Evolutionary conservation across 257 asterid genomes (phyloP), one percentile per base, ranked within the genome.

Genomic region (Fraxinus anomala): DNA sequence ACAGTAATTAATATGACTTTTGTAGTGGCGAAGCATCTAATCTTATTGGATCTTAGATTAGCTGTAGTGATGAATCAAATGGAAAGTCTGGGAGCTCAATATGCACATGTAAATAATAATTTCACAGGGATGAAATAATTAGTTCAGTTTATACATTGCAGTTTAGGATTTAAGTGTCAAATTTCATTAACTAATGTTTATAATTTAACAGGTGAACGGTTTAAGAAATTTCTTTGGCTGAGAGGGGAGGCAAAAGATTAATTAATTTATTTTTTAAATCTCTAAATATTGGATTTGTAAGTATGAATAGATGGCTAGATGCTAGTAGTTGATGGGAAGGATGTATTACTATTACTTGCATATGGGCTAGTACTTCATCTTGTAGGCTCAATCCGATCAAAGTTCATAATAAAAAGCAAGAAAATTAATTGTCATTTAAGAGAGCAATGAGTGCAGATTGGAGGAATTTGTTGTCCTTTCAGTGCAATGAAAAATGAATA

Each of bases 381-480:
- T 47, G 5, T 47, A 47, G 56, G 56, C 7, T 47, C 56, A 47
- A 47, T 47, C 56, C 23, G 13, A 76, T 3, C 70, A 11, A 54
- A 24, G 63, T 36, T 36, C 36, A 77, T 70, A 44, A 68, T 42
- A 28, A 16, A 23, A 59, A 33, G 34, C 34, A 63, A 70, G 4
- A 56, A 76, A 42, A 70, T 24, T 63, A 42, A 34, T 75, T 30
- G 49, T 39, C 34, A 28, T 72, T 49, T 30, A 70, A 77, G 31
- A 69, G n/a, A 31, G 19, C 63, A 36, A 42, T 42, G 17, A 42
- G 49, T 68, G 49, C 13, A 28, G 59, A 42, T 68, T 42, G 72
- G 28, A 28, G 56, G 66, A 54, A 70, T 76, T 30, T 54, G 54
- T 51, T 79, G 75, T 68, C 75, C 36, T 44, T 61, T 76, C 70